These are phyloP conservation scores for Diaporthe aspalathi DNA, from an alignment of 2,329 filamentous ascomycete genomes.

Conservation along the genomic window DNA sequence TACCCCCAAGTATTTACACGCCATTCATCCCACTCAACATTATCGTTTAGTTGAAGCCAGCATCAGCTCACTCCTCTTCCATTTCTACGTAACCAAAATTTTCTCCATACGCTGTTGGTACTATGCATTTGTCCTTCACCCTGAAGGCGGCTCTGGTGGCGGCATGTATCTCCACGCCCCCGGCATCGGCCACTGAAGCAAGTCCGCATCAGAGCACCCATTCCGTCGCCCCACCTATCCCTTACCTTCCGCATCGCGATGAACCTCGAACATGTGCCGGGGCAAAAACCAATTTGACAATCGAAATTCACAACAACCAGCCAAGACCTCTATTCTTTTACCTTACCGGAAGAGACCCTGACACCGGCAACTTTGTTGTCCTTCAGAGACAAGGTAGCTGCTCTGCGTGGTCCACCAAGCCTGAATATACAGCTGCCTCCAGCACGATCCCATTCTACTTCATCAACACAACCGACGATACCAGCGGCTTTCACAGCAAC, in stretches of 20 bases:
- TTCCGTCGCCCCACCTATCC: not conserved
- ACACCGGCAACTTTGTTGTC: not conserved
- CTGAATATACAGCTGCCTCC: not conserved
- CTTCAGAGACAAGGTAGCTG: not conserved
- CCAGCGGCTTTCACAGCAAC: not conserved
- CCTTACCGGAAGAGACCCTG: conserved; percentile 11
- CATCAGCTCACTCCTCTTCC: not conserved
- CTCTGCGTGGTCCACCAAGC: conserved; percentile 12
- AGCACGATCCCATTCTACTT: conserved; percentile 5
- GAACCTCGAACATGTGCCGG: not conserved
- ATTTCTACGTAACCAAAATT: not conserved
- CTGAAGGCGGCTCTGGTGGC: not conserved
- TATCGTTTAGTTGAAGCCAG: not conserved
- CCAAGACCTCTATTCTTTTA: conserved; percentile 20
- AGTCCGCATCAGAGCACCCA: not conserved
- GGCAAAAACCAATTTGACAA: not conserved
- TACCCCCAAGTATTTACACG: not conserved
- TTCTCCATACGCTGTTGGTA: not conserved
- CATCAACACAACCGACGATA: not conserved
- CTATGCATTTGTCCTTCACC: not conserved
- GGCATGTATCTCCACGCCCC: no score
- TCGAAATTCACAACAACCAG: conserved; percentile 28
- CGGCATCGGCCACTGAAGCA: not conserved
- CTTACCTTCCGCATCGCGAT: not conserved
- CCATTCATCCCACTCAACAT: not conserved